Evolutionary conservation across 257 asterid species (phyloP).

Genomic region (Ocimum tenuiflorum): DNA sequence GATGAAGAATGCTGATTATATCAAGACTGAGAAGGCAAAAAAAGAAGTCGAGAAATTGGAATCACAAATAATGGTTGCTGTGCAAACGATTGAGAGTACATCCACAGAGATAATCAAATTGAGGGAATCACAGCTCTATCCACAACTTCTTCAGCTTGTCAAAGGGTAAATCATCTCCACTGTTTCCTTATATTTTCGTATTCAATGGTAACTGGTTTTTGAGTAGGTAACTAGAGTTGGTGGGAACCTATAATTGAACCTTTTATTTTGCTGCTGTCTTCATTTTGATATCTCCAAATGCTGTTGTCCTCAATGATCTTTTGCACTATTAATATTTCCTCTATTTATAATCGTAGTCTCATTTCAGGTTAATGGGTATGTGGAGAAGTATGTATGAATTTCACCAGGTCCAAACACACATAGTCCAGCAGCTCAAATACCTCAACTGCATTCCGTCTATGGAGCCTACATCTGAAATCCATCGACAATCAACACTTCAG

Average conservation of each 20-base stretch:
- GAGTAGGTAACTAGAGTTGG: too few species aligned
- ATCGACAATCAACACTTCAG: constrained; percentile 86
- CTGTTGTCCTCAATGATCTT: too few species aligned
- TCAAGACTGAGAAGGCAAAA: constrained; percentile 82
- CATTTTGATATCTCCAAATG: too few species aligned
- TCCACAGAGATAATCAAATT: constrained; percentile 74
- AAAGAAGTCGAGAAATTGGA: constrained; percentile 91
- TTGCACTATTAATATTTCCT: too few species aligned
- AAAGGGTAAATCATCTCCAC: constrained; percentile 53
- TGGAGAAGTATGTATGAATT: constrained; percentile 99
- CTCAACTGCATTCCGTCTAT: constrained; percentile 51
- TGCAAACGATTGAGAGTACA: constrained; percentile 78
- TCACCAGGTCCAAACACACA: constrained; percentile 94
- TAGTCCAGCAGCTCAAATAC: constrained; percentile 88
- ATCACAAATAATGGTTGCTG: constrained; percentile 75
- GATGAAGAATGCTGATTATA: constrained; percentile 75
- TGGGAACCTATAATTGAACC: too few species aligned
- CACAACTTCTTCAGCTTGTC: constrained; percentile 70
- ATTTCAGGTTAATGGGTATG: constrained; percentile 65
- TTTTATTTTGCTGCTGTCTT: too few species aligned
- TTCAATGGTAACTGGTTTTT: too few species aligned
- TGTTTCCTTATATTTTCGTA: too few species aligned
- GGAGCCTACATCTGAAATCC: constrained; percentile 76
- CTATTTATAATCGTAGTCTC: neutral
- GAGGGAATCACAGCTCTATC: constrained; percentile 80